Evolutionary conservation across 139 green algal genomes (phyloP), one percentile per base, ranked within the genome.

Genomic region (Chlamydomonas sp.): DNA sequence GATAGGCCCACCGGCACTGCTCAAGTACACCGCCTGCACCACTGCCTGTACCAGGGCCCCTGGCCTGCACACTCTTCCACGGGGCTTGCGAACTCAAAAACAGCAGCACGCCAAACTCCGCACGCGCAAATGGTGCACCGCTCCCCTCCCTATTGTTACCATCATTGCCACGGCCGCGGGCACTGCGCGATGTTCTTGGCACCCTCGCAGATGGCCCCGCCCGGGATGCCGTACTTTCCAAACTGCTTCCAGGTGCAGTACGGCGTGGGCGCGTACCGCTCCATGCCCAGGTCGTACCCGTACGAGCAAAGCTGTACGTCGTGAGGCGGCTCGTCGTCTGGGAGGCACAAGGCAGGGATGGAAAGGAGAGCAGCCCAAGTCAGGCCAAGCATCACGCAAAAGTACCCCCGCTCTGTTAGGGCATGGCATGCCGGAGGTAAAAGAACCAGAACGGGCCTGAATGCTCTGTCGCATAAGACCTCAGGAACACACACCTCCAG

Each of bases 171-270:
- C 1, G 86, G 86, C 12, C 86, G 69, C 8, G 90, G 86, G 74
- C 90, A 92, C 20, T 89, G 62, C 2, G 90, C 90, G 1, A 92
- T 63, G 64, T 89, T 89, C 0, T 16, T 49, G 6, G 71, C 71
- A 2, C 86, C 90, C 60, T 90, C 82, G 18, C 90, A 92, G 17
- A 92, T 78, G n/a, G 83, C 86, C 2, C 90, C 90, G 4, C 90
- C 90, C 17, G 90, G 90, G 6, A 87, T 87, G 63, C 90, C 90
- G 69, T 90, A 92, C 83, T 92, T 90, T 58, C 83, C 77, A 7
- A 68, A 89, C 63, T 68, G 31, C 14, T 67, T n/a, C 73, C 73
- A 88, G 4, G 67, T 14, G 84, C 84, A 88, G 84, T 88, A 88
- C 64, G 84, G 75, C 49, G 84, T 88, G 84, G 84, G 84, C 64